Evolutionary conservation across 2,329 filamentous ascomycete genomes (phyloP).

Genomic region (Alternaria sp.): DNA sequence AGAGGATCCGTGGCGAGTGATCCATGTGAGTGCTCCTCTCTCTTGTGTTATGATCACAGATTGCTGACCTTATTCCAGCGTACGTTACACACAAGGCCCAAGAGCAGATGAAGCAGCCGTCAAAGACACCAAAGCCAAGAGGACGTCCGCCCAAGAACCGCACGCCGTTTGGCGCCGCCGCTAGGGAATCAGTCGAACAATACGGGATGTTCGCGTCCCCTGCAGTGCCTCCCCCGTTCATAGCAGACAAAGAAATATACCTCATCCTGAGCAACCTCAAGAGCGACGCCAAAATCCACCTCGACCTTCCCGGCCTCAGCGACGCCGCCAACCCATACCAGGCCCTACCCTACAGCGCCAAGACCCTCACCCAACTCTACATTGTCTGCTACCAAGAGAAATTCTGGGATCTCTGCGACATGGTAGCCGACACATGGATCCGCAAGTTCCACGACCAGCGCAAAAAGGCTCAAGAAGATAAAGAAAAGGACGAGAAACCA

Average conservation of each 20-base stretch:
- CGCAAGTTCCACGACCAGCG: constrained; percentile 34
- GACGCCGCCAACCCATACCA: background rate
- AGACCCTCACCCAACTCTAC: constrained; percentile 34
- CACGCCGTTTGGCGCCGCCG: background rate
- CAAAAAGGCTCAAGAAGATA: background rate
- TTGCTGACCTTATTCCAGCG: background rate
- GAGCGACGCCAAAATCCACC: background rate
- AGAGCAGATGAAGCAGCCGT: background rate
- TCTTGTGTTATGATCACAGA: background rate
- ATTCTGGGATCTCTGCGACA: constrained; percentile 32
- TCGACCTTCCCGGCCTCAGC: constrained; percentile 27
- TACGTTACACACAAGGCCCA: background rate
- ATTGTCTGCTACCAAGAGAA: constrained; percentile 23
- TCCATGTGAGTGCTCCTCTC: background rate
- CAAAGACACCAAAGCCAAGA: background rate
- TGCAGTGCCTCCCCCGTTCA: background rate
- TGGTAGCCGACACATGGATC: constrained; percentile 44
- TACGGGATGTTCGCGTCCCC: background rate
- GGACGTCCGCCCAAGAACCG: background rate
- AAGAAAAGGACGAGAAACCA: background rate
- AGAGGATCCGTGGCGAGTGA: background rate
- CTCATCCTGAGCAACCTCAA: background rate
- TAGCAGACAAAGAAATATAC: background rate
- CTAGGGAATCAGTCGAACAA: background rate
- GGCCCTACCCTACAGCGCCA: constrained; percentile 24